Evolutionary conservation across 768 basidiomycete species (phyloP).

Genomic region (Hygrocybe coccinea): DNA sequence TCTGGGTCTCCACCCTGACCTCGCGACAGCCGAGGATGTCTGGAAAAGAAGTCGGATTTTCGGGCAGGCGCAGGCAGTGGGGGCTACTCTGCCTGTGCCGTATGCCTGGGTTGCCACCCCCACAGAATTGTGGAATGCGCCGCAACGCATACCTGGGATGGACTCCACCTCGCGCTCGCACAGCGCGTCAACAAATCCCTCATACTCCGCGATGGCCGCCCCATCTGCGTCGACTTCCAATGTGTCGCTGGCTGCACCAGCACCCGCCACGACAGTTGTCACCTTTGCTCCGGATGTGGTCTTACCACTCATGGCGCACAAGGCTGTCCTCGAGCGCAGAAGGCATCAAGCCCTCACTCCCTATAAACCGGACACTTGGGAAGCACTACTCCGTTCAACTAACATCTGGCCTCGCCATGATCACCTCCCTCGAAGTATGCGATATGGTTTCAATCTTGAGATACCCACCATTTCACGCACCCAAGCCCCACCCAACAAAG

Average conservation of each 20-base stretch:
- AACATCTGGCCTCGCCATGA: slow-evolving; percentile 24
- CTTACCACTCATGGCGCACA: slow-evolving; percentile 35
- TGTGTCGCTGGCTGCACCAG: slow-evolving; percentile 19
- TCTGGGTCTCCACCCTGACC: neutral
- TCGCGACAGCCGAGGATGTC: neutral
- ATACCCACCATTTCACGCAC: slow-evolving; percentile 29
- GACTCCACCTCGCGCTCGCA: neutral
- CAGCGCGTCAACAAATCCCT: slow-evolving; percentile 15
- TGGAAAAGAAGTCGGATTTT: slow-evolving; percentile 2
- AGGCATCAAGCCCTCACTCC: slow-evolving; percentile 25
- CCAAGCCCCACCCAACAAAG: slow-evolving; percentile 31
- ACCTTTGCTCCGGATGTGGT: slow-evolving; percentile 44
- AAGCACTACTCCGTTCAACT: slow-evolving; percentile 11
- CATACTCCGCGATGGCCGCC: slow-evolving; percentile 14
- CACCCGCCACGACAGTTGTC: slow-evolving; percentile 21
- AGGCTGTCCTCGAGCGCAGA: slow-evolving; percentile 34
- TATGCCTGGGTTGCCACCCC: slow-evolving; percentile 30
- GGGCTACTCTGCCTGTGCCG: slow-evolving; percentile 23
- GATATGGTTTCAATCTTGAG: slow-evolving; percentile 31
- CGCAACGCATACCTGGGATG: slow-evolving; percentile 19
- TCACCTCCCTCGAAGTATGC: slow-evolving; percentile 19
- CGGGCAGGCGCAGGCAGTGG: neutral
- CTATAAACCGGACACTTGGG: slow-evolving; percentile 31
- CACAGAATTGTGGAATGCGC: slow-evolving; percentile 23
- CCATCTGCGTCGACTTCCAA: slow-evolving; percentile 37